Evolutionary conservation across 768 basidiomycete species (phyloP).

Genomic region (Brasilioporus rufonigricans): DNA sequence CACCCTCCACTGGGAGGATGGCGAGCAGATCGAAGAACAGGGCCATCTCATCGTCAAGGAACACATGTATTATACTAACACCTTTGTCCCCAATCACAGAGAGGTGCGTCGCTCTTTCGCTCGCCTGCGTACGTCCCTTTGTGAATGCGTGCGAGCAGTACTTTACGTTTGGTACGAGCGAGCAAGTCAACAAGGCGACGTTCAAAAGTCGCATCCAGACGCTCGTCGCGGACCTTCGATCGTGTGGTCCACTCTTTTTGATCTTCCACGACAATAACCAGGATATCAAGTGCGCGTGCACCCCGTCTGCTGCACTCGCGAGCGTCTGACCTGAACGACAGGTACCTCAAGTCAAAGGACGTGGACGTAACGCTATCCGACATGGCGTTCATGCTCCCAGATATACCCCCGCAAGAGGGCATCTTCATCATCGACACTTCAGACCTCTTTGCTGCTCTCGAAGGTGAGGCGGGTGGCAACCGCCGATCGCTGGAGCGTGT

Average conservation of each 20-base stretch:
- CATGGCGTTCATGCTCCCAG: conserved; percentile 57
- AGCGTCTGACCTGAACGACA: conserved; percentile 24
- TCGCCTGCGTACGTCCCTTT: neutral
- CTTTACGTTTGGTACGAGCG: conserved; percentile 66
- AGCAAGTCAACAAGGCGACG: conserved; percentile 45
- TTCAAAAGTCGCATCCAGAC: conserved; percentile 53
- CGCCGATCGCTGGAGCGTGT: conserved; percentile 57
- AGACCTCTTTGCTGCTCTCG: conserved; percentile 71
- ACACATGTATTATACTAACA: conserved; percentile 54
- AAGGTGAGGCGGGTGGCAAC: conserved; percentile 55
- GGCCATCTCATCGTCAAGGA: conserved; percentile 69
- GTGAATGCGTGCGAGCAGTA: conserved; percentile 37
- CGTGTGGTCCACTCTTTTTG: conserved; percentile 64
- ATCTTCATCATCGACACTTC: conserved; percentile 71
- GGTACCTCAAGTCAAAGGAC: conserved; percentile 50
- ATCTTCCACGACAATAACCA: conserved; percentile 78
- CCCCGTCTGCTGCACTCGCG: neutral
- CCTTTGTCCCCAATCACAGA: conserved; percentile 61
- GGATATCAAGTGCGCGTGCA: conserved; percentile 63
- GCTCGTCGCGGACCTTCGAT: conserved; percentile 40
- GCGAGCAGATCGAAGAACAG: conserved; percentile 42
- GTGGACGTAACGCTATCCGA: conserved; percentile 54
- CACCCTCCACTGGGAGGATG: conserved; percentile 53
- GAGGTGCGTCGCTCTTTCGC: conserved; percentile 39
- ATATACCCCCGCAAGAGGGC: conserved; percentile 47